phyloP scores from a whole-genome alignment of 116 monocot species.

The Dioscorea cayenensis region DNA sequence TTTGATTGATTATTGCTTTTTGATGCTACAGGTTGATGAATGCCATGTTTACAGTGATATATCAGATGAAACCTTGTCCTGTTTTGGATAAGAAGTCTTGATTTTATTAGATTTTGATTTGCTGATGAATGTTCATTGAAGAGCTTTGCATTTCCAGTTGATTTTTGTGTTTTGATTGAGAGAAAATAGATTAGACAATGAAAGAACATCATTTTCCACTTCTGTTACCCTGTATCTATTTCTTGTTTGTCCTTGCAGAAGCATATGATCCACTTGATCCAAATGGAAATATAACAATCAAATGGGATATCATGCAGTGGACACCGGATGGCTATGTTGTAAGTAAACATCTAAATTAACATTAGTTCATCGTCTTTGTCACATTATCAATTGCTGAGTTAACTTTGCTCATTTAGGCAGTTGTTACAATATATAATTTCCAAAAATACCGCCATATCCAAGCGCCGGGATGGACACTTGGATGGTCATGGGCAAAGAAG shows the following conservation, averaged over 20 bases:
- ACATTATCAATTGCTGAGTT: neutral
- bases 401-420: slow-evolving; percentile 33
- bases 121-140: neutral
- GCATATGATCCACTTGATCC: slow-evolving; percentile 94
- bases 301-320: slow-evolving; percentile 94
- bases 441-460: slow-evolving; percentile 86
- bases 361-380: neutral
- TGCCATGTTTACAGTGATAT: neutral
- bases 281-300: slow-evolving; percentile 87
- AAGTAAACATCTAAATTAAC: slow-evolving; percentile 27
- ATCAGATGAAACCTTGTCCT: no score
- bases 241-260: slow-evolving; percentile 32
- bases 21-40: neutral
- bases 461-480: slow-evolving; percentile 76
- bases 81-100: neutral
- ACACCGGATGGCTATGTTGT: slow-evolving; percentile 92
- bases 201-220: neutral
- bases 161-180: no score
- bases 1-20: no score
- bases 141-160: no score
- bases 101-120: neutral
- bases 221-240: neutral
- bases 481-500: slow-evolving; percentile 80
- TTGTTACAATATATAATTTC: slow-evolving; percentile 75
- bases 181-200: no score